Conservation (phyloP, 331 rosid species). For the Ulmus americana region DNA sequence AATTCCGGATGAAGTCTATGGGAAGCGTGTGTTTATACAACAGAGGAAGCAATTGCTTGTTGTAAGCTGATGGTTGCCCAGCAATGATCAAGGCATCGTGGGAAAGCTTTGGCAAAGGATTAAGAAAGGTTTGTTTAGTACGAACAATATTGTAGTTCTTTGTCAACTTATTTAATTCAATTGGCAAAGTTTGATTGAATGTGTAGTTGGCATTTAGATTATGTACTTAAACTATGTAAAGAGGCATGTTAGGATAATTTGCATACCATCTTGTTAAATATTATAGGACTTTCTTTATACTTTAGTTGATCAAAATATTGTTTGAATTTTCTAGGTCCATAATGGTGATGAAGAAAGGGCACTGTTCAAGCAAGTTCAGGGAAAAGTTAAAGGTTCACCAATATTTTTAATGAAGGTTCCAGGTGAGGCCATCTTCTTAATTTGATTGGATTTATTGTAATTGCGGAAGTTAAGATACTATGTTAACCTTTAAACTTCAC, state of each 20-base stretch:
- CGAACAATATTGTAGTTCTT: constrained; percentile 11
- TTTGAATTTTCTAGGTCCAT: constrained; percentile 63
- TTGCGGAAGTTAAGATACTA: constrained; percentile 21
- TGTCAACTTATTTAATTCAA: constrained; percentile 5
- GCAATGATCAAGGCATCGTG: too few species aligned
- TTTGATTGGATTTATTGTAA: constrained; percentile 24
- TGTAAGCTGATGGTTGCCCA: too few species aligned
- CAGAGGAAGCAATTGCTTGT: too few species aligned
- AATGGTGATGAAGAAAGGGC: constrained; percentile 96
- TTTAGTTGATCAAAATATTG: constrained; percentile 7
- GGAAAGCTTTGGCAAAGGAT: too few species aligned
- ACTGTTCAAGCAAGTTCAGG: constrained; percentile 99
- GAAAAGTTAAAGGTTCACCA: constrained; percentile 99
- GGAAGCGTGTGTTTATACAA: too few species aligned
- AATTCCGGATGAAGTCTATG: too few species aligned
- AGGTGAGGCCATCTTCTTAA: constrained; percentile 57
- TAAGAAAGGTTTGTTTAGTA: constrained; percentile 79
- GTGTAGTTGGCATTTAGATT: constrained; percentile 4
- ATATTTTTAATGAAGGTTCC: constrained; percentile 95
- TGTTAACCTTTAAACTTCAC: constrained; percentile 13
- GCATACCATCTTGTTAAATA: constrained; percentile 9
- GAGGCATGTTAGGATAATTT: constrained; percentile 13
- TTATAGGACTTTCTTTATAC: constrained; percentile 16
- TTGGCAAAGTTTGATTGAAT: constrained; percentile 14
- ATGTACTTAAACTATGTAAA: constrained; percentile 7